Evolutionary conservation across 2,329 filamentous ascomycete genomes (phyloP), one percentile per base, ranked within the genome.

Genomic region (Magnaporthiopsis poae): DNA sequence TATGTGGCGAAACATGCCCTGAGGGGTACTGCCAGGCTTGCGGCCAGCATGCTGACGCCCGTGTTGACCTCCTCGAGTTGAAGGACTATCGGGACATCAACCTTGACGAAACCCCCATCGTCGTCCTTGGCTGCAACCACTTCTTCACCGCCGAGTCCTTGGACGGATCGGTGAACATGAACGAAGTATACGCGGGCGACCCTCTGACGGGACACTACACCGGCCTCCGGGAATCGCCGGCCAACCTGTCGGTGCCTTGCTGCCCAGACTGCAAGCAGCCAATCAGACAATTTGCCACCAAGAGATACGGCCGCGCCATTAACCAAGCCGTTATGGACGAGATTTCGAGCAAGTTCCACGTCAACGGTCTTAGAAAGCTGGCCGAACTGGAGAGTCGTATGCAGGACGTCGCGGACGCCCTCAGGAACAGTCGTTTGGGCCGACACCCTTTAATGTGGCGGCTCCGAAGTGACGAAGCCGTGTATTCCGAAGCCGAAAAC

Each of bases 1-100:
- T 89, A 1, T 91, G 88, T 69, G 88, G 88, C 1, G 88, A 90
- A 71, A 67, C 67, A 0, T 91, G 88, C 68, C 88, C 86, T 0
- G 63, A 73, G 1, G 70, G 68, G 0, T 86, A 80, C 70, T 91
- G 88, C 70, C 87, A 90, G 67, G 68, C 71, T 0, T 90, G 88
- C 70, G 80, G 76, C 39, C 1, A 70, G 70, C 0, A 74, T 75
- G 11, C 75, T 1, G 76, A 74, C 5, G 68, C 74, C 1, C 39
- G 39, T 46, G 87, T 88, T 0, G 88, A 91, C 70, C 80, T 85
- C 56, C 77, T 89, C 35, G 75, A 81, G 71, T 77, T 83, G 68
- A 77, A 78, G 46, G 74, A 78, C 1, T 91, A 88, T 72, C 71
- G 71, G 0, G 84, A 90, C 0, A 77, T 87, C 27, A 76, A 90